These are phyloP conservation scores for Exsudoporus frostii DNA, from an alignment of 768 basidiomycete species.

Conservation along the genomic window DNA sequence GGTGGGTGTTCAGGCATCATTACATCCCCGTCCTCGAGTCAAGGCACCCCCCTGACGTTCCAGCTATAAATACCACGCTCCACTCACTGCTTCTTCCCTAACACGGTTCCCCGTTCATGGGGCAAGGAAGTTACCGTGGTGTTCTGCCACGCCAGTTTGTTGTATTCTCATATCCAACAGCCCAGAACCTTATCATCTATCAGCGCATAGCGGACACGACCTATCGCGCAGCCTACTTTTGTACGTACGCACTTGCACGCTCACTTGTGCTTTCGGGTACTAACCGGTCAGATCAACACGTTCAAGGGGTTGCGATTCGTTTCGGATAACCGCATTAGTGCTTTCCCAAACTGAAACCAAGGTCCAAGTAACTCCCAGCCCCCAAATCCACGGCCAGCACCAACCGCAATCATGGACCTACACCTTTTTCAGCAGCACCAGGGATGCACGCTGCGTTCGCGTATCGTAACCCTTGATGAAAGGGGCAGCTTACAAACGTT, in stretches of 20 bases:
- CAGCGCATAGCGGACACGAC: not conserved
- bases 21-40: too few species aligned
- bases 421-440: conserved; percentile 22
- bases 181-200: conserved; percentile 8
- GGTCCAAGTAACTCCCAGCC: not conserved
- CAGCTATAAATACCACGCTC: not conserved
- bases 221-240: not conserved
- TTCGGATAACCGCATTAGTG: conserved; percentile 2
- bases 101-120: not conserved
- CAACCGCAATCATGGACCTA: conserved; percentile 14
- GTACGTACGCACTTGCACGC: conserved; percentile 13
- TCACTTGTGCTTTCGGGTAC: not conserved
- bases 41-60: too few species aligned
- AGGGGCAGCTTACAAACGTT: conserved; percentile 42
- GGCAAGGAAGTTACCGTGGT: not conserved
- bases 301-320: not conserved
- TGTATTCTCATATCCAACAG: not conserved
- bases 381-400: not conserved
- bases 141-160: not conserved
- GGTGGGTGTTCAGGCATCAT: too few species aligned
- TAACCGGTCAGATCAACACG: not conserved
- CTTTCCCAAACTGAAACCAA: not conserved
- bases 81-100: not conserved
- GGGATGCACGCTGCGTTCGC: conserved; percentile 34
- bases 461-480: conserved; percentile 42